A percentile compares a stretch with the other conserved stretches of the same genome.
These are phyloP conservation scores for Drechslerella stenobrocha DNA, from an alignment of 2,329 filamentous ascomycete species.

Conservation along the genomic window DNA sequence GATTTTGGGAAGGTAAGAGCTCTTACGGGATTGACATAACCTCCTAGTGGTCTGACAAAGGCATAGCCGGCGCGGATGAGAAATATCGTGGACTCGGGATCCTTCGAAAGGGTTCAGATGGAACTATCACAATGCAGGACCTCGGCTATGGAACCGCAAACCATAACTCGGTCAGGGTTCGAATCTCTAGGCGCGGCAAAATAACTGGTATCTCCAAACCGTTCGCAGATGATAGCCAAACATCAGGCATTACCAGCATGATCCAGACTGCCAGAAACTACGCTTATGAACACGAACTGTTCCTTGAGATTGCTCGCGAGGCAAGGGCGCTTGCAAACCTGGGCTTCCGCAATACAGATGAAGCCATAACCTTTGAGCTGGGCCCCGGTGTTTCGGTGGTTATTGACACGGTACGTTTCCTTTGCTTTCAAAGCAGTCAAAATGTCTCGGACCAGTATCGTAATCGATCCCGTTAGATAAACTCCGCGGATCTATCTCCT, in stretches of 20 bases:
- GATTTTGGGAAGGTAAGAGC: slow-evolving; percentile 72
- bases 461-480: slow-evolving; percentile 49
- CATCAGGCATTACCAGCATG: slow-evolving; percentile 63
- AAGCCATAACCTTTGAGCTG: slow-evolving; percentile 59
- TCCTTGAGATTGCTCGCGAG: slow-evolving; percentile 84
- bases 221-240: slow-evolving; percentile 62
- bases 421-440: background rate
- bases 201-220: slow-evolving; percentile 65
- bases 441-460: background rate
- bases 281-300: slow-evolving; percentile 81
- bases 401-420: slow-evolving; percentile 52
- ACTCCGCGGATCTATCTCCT: slow-evolving; percentile 51
- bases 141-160: slow-evolving; percentile 58
- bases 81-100: slow-evolving; percentile 76
- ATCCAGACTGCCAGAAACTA: slow-evolving; percentile 77
- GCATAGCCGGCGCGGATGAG: slow-evolving; percentile 63
- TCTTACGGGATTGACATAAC: slow-evolving; percentile 32
- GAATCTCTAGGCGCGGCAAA: slow-evolving; percentile 63
- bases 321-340: slow-evolving; percentile 72
- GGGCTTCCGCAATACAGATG: slow-evolving; percentile 67
- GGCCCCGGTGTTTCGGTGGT: slow-evolving; percentile 45
- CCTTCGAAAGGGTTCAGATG: slow-evolving; percentile 72
- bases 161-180: slow-evolving; percentile 67
- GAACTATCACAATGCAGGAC: slow-evolving; percentile 73
- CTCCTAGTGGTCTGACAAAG: slow-evolving; percentile 51